Base-by-base conservation (phyloP, 1,139 yeast species). In the Ogataea hybrid region DNA sequence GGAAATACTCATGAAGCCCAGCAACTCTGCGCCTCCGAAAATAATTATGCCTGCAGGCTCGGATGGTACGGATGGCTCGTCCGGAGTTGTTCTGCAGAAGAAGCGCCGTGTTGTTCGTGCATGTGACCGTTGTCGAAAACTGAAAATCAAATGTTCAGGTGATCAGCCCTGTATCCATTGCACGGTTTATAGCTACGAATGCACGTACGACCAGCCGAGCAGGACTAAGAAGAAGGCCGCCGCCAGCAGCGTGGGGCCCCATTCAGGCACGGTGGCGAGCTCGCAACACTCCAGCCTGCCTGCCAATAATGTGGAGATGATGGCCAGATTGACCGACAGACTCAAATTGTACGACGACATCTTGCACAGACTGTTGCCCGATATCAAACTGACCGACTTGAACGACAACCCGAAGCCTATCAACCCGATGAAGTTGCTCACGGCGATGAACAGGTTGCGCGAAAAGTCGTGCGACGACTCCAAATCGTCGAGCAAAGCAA, bases 61-160 rank as follows among this genome's bases (percentile, higher is more conserved):
- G 4, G 49, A 46, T 9, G 39, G 39, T 9, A 32, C 41, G 25
- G 49, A 46, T n/a, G 39, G 39, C 10, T 34, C 41, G 27, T 28
- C 48, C 4, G 45, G 44, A 6, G 34, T 36, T 10, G 47, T 47
- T 8, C 30, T 50, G 32, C 60, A 50, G 43, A 88, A 87, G 62
- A 71, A 96, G 40, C 75, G 89, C 56, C 67, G 95, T 42, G 95
- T 87, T 22, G 78, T 92, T 1, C 68, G 92, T 41, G 96, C 96
- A 2, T 88, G 96, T 62, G 92, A 84, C 56, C 80, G 80, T 46
- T 88, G 56, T 69, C 48, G 67, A 20, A 69, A 78, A 61, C 82
- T 85, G 61, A 88, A 88, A 63, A 90, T 87, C 54, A 84, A 84
- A 58, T 88, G 96, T 64, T 94, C 87, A 51, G 96, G 96, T 12